Evolutionary conservation across 768 basidiomycete species (phyloP).

Genomic region (Calocybe indica): DNA sequence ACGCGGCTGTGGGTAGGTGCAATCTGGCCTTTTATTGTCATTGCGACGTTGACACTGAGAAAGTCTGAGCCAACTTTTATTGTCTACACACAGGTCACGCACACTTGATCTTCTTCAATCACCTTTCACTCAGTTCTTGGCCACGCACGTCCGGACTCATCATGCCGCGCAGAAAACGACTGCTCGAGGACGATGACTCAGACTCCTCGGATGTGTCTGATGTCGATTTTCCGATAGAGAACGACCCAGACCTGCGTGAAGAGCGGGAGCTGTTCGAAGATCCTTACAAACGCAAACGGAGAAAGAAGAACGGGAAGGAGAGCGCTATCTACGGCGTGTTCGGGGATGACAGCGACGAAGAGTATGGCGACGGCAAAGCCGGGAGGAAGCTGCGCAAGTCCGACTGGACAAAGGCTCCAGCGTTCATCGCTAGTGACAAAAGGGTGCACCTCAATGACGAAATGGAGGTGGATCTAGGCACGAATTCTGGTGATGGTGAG

Average conservation of each 20-base stretch:
- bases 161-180: slow-evolving; percentile 77
- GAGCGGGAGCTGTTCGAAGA: slow-evolving; percentile 75
- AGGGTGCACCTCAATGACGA: slow-evolving; percentile 38
- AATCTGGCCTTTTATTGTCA: too few relatives aligned
- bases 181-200: slow-evolving; percentile 69
- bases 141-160: not conserved
- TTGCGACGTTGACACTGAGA: too few relatives aligned
- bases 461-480: slow-evolving; percentile 22
- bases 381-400: slow-evolving; percentile 32
- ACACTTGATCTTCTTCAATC: too few relatives aligned
- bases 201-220: slow-evolving; percentile 61
- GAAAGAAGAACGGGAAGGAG: slow-evolving; percentile 61
- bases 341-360: slow-evolving; percentile 66
- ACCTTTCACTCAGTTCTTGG: too few relatives aligned
- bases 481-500: slow-evolving; percentile 25
- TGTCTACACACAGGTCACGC: too few relatives aligned
- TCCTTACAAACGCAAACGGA: slow-evolving; percentile 68
- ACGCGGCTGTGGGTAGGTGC: too few relatives aligned
- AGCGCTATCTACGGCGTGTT: slow-evolving; percentile 75
- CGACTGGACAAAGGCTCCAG: slow-evolving; percentile 74
- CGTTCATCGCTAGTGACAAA: slow-evolving; percentile 61
- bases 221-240: slow-evolving; percentile 37
- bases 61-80: too few relatives aligned
- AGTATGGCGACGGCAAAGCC: slow-evolving; percentile 25
- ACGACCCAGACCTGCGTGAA: slow-evolving; percentile 59